Base-by-base conservation (phyloP, 1,284 basidiomycete species). In the Cryptococcus maquisensis region DNA sequence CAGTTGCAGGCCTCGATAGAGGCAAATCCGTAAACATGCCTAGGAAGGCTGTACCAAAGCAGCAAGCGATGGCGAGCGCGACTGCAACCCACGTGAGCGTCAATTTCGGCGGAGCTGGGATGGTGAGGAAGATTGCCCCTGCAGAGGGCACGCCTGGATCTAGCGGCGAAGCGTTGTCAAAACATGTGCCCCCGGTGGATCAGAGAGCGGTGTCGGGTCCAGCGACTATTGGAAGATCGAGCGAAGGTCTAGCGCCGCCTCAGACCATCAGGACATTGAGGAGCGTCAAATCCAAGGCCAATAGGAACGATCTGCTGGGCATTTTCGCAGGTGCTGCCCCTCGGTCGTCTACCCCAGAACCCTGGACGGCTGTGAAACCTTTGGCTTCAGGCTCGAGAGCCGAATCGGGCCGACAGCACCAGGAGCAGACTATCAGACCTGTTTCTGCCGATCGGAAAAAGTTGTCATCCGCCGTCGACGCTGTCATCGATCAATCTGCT, bases 81-180 rank as follows among this genome's bases (percentile, higher is more conserved):
- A 89, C 87, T 18, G 81, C 88, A 1, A 92, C 88, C 35, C 91
- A 89, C 0, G 90, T 96, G 63, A 93, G 90, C 57, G 91, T 97
- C 51, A 92, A 95, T 77, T 95, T 95, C 75, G 88, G 86, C 5
- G 86, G 87, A 2, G 77, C 82, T 2, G 88, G 86, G 16, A 72
- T 72, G 13, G 81, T 85, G 8, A 85, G 89, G 16, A 80, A 86
- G 54, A 84, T 88, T 0, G 82, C 86, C 2, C 70, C 74, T n/a
- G 85, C 86, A 3, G 53, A 68, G 28, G 54, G 63, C 45, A 69
- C 47, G 52, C 67, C 42, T 63, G 71, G 42, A 57, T 57, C 75
- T 46, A 75, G 87, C 39, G 85, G 87, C n/a, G 52, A 57, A 16
- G 53, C 24, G 10, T 23, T 59, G n/a, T 55, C 55, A 18, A 37